Conservation (phyloP, 2,329 filamentous ascomycete species). For the Magnaporthiopsis rhizophila region DNA sequence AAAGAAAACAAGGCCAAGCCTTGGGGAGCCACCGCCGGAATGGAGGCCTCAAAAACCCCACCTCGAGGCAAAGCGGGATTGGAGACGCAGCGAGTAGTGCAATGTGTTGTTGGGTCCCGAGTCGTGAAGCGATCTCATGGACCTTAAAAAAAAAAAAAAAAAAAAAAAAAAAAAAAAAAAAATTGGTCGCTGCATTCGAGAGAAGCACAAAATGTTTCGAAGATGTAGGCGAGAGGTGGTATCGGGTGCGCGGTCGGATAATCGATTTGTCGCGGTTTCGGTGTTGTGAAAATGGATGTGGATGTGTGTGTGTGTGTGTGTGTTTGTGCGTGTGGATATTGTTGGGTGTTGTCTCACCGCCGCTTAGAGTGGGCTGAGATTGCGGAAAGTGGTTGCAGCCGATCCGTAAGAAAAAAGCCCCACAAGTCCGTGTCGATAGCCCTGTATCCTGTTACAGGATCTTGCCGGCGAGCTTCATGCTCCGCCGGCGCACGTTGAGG, state of each 20-base stretch:
- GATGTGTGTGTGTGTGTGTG: not conserved
- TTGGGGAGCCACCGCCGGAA: too few species aligned
- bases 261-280: not conserved
- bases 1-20: not conserved
- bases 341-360: not conserved
- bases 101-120: not conserved
- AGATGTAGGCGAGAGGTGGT: not conserved
- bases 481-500: not conserved
- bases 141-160: too few species aligned
- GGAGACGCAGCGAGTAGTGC: not conserved
- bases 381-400: not conserved
- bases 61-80: not conserved
- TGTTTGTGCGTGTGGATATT: not conserved
- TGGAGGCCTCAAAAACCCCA: not conserved
- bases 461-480: constrained; percentile 1
- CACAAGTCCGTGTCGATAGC: not conserved
- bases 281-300: not conserved
- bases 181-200: too few species aligned
- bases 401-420: not conserved
- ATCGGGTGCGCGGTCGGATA: not conserved
- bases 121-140: not conserved
- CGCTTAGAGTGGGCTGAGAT: not conserved
- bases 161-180: too few species aligned
- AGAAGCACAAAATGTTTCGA: not conserved
- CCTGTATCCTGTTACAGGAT: not conserved